phyloP scores from a whole-genome alignment of 495 filamentous ascomycete species.

The Bryoglossum gracile region DNA sequence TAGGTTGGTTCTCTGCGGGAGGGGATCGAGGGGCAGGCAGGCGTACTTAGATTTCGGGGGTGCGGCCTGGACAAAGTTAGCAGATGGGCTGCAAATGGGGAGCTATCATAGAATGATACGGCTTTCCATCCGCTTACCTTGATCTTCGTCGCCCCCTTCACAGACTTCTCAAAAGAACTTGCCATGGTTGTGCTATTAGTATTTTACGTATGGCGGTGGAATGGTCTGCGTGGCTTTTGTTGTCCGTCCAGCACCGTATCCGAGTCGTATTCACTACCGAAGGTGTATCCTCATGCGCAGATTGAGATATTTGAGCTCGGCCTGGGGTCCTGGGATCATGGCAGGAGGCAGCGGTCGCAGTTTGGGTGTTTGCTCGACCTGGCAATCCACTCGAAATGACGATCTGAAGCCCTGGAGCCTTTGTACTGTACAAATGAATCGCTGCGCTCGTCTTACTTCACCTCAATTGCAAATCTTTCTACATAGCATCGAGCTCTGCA shows the following conservation, averaged over 20 bases:
- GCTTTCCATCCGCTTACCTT: slow-evolving; percentile 61
- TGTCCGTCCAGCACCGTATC: too few relatives aligned
- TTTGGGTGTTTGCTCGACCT: not conserved
- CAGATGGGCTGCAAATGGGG: not conserved
- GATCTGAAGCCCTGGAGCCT: too few relatives aligned
- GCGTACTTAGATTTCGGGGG: slow-evolving; percentile 84
- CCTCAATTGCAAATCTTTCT: not conserved
- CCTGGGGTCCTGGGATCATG: too few relatives aligned
- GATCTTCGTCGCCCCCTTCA: slow-evolving; percentile 89
- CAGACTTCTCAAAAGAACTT: slow-evolving; percentile 83
- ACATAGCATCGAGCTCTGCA: slow-evolving; percentile 1
- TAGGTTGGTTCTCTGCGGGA: slow-evolving; percentile 8
- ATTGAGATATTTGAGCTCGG: not conserved
- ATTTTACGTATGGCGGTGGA: too few relatives aligned
- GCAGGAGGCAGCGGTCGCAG: too few relatives aligned
- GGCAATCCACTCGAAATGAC: slow-evolving; percentile 19
- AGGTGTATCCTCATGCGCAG: too few relatives aligned
- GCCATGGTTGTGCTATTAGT: too few relatives aligned
- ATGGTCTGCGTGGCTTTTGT: too few relatives aligned
- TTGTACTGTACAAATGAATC: too few relatives aligned
- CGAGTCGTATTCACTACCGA: too few relatives aligned
- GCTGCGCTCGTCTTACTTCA: not conserved
- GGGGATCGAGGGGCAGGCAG: not conserved
- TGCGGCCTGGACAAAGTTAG: slow-evolving; percentile 57
- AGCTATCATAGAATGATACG: too few relatives aligned